Conservation (phyloP, 805 yeast species). For the Candida pseudofarinosa region DNA sequence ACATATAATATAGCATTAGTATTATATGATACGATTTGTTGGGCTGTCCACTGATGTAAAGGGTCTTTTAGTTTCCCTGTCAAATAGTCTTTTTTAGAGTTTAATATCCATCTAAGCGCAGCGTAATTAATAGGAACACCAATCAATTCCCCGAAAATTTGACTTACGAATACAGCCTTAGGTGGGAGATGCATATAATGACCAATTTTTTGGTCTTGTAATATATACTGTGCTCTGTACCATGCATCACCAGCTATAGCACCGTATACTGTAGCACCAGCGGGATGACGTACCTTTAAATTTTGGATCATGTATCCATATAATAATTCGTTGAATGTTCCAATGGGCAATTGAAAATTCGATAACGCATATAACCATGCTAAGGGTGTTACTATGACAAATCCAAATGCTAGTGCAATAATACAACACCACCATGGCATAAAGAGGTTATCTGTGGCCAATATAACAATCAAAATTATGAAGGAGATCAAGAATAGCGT, state of each 20-base stretch:
- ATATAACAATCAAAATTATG: constrained; percentile 24
- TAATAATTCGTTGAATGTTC: constrained; percentile 44
- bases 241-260: constrained; percentile 45
- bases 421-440: constrained; percentile 39
- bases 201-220: constrained; percentile 38
- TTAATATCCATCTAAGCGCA: constrained; percentile 45
- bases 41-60: constrained; percentile 52
- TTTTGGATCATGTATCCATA: constrained; percentile 42
- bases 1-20: constrained; percentile 51
- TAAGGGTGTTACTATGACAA: constrained; percentile 42
- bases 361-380: constrained; percentile 48
- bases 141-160: constrained; percentile 45
- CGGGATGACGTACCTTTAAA: constrained; percentile 32
- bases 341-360: constrained; percentile 47
- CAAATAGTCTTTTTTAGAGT: constrained; percentile 34
- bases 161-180: constrained; percentile 42
- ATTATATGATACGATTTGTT: constrained; percentile 35
- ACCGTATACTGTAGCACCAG: constrained; percentile 42
- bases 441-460: constrained; percentile 24
- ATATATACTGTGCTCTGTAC: constrained; percentile 18
- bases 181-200: constrained; percentile 51
- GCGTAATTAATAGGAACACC: constrained; percentile 52
- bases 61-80: constrained; percentile 37
- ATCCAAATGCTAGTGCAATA: constrained; percentile 40
- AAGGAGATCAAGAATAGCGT: constrained; percentile 31